phyloP scores from a whole-genome alignment of 768 basidiomycete genomes.

The Hydnum rufescens region DNA sequence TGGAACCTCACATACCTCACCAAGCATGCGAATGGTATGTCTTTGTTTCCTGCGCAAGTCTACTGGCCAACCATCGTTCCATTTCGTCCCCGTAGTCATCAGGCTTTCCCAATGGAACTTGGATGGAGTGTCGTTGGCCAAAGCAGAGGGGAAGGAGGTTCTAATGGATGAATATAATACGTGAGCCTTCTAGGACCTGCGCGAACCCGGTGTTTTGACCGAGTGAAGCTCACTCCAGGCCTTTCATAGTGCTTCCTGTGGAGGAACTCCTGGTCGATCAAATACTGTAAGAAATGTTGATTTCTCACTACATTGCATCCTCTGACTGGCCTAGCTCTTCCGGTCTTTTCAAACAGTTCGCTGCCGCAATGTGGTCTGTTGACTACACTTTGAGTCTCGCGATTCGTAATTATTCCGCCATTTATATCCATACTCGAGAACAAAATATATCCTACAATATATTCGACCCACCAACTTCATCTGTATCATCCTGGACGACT shows the following conservation, averaged over 20 bases:
- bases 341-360: background rate
- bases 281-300: slow-evolving; percentile 8
- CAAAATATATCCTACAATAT: slow-evolving; percentile 10
- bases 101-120: background rate
- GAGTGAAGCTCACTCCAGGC: no score
- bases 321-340: background rate
- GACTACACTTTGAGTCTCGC: slow-evolving; percentile 10
- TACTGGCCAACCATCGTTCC: background rate
- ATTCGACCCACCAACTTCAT: slow-evolving; percentile 7
- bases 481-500: slow-evolving; percentile 8
- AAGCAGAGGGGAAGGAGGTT: slow-evolving; percentile 6
- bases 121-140: slow-evolving; percentile 5
- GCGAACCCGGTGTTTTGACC: no score
- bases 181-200: no score
- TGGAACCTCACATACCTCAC: background rate
- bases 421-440: slow-evolving; percentile 11
- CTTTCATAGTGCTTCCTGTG: slow-evolving; percentile 10
- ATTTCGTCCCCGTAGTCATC: background rate
- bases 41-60: no score
- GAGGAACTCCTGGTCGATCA: slow-evolving; percentile 7
- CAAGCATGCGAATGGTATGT: background rate
- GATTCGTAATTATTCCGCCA: slow-evolving; percentile 4
- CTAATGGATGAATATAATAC: slow-evolving; percentile 10
- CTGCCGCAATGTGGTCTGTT: slow-evolving; percentile 9
- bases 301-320: background rate